Base-by-base conservation (phyloP, 495 filamentous ascomycete genomes). In the Staphylotrichum longicolle region DNA sequence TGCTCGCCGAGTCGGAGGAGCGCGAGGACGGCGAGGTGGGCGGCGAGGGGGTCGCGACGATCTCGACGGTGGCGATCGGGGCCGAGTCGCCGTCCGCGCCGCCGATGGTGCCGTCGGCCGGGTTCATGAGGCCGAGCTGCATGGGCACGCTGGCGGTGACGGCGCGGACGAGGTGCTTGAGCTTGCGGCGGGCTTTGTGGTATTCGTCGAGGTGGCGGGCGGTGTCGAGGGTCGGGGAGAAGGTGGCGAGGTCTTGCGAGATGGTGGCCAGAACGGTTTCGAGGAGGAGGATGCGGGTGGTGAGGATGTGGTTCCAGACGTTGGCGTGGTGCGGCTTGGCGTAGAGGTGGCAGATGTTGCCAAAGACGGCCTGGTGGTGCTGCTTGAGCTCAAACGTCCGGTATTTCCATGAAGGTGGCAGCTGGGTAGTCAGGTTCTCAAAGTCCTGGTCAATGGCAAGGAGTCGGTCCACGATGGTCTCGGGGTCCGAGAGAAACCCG, bases 251-350 rank as follows among this genome's bases (percentile, higher is more conserved):
- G 32, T 67, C 57, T 9, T 48, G 52, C 34, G 72, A 66, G 27
- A 78, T 68, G 34, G 73, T 64, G 5, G 66, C 59, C 9, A 75
- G 59, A 12, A 86, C 80, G 20, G 81, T 80, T 56, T 86, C 82
- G 61, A 80, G 80, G 45, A 84, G 66, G n/a, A 86, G 65, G 55
- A 88, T 83, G 15, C 83, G 80, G 10, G 78, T 75, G 39, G 77
- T 78, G 35, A 84, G 82, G 57, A 85, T 80, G 40, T 77, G 74
- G 62, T 86, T 86, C 79, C 80, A 85, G 7, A 80, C 64, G n/a
- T 77, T 77, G 52, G 76, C 75, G 33, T 79, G 69, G 78, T 79
- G 82, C n/a, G 79, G 68, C 14, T 76, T 78, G 0, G 69, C 64
- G 65, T 87, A 87, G 32, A 81, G 68, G 61, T 87, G 81, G 64